Conservation (phyloP, 805 yeast genomes). For the Lipomyces anomalus region DNA sequence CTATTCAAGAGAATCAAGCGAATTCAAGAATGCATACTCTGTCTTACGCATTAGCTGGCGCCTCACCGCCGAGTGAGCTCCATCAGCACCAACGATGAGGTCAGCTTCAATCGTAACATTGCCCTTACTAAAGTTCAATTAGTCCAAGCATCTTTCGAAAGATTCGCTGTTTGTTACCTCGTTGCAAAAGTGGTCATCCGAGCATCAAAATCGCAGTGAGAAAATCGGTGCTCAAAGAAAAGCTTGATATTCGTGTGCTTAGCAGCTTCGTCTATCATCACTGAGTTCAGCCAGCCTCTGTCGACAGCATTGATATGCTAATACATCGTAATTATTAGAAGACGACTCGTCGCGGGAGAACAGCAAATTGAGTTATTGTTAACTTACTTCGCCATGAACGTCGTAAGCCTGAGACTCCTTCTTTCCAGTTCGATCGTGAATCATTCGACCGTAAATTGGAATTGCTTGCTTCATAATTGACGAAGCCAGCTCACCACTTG, state of each 20-base stretch:
- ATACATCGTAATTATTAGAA: no score
- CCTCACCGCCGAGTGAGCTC: conserved; percentile 71
- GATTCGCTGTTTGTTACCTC: conserved; percentile 2
- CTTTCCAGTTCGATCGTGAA: conserved; percentile 61
- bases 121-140: conserved; percentile 17
- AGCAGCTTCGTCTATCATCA: conserved; percentile 59
- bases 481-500: conserved; percentile 54
- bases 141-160: no score
- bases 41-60: conserved; percentile 58
- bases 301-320: conserved; percentile 80
- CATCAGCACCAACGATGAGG: conserved; percentile 78
- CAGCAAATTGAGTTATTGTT: no score
- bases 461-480: conserved; percentile 55
- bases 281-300: conserved; percentile 60
- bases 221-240: conserved; percentile 54
- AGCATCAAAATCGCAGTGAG: conserved; percentile 36
- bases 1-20: no score
- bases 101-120: conserved; percentile 38
- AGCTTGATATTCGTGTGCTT: conserved; percentile 42
- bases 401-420: conserved; percentile 73
- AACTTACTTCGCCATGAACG: conserved; percentile 74
- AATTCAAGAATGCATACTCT: conserved; percentile 1
- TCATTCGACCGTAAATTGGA: conserved; percentile 89
- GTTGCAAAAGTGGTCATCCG: conserved; percentile 25
- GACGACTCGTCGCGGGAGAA: no score